Evolutionary conservation across 2,329 filamentous ascomycete species (phyloP).

Genomic region (Talaromyces sp.): DNA sequence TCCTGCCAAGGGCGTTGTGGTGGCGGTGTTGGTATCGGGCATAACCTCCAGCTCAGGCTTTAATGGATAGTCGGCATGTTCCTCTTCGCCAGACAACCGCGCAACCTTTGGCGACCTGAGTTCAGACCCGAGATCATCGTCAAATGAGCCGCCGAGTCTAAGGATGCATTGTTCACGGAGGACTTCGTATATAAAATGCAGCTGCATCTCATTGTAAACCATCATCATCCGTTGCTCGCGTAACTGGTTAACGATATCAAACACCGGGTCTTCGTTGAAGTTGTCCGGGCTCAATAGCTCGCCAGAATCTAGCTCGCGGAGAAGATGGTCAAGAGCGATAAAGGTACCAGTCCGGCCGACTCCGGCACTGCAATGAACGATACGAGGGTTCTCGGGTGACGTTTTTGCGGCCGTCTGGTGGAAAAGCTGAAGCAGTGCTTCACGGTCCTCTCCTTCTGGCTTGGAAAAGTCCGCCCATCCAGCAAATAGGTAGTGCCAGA

Average conservation of each 20-base stretch:
- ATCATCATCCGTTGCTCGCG: conserved; percentile 88
- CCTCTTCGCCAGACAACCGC: conserved; percentile 26
- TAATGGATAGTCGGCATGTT: conserved; percentile 22
- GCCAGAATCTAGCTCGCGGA: conserved; percentile 74
- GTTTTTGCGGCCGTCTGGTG: conserved; percentile 41
- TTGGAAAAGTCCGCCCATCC: conserved; percentile 90
- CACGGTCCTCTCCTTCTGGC: conserved; percentile 55
- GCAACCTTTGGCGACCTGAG: conserved; percentile 32
- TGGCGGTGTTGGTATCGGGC: conserved; percentile 18
- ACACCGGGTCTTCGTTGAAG: conserved; percentile 63
- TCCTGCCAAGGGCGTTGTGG: conserved; percentile 15
- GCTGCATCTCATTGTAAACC: conserved; percentile 87
- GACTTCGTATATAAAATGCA: conserved; percentile 83
- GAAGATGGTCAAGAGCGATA: conserved; percentile 88
- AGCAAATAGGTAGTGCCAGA: conserved; percentile 82
- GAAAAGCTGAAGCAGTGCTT: conserved; percentile 49
- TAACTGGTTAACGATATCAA: conserved; percentile 71
- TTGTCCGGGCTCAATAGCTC: conserved; percentile 54
- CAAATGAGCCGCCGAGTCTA: conserved; percentile 25
- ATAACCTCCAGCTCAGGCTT: conserved; percentile 34
- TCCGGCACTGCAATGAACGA: conserved; percentile 85
- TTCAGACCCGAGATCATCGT: conserved; percentile 17
- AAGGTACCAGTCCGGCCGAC: conserved; percentile 94
- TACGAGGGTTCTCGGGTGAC: conserved; percentile 62
- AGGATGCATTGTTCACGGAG: conserved; percentile 55